Evolutionary conservation across 345 rosid genomes (phyloP).

Genomic region (Brassica nigra): DNA sequence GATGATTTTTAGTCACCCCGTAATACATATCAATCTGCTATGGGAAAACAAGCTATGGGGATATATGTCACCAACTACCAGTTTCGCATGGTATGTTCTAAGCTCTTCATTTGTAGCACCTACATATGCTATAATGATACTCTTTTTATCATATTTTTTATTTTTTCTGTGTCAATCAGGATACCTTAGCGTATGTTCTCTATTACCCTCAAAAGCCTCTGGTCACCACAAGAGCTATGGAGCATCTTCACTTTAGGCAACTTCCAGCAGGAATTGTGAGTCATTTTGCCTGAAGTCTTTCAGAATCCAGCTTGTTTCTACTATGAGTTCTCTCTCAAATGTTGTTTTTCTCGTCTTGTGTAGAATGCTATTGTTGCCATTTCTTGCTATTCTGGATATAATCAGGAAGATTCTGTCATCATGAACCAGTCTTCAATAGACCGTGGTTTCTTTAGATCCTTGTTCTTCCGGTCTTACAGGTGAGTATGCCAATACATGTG

Average conservation of each 20-base stretch:
- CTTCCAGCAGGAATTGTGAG: constrained; percentile 99
- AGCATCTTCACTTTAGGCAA: constrained; percentile 98
- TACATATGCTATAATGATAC: constrained; percentile 3
- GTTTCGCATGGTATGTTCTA: constrained; percentile 76
- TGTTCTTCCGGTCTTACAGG: constrained; percentile 96
- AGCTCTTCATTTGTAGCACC: constrained; percentile 14
- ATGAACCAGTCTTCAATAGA: constrained; percentile 98
- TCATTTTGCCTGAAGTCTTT: constrained; percentile 15
- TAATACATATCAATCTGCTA: constrained; percentile 98
- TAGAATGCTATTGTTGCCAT: constrained; percentile 98
- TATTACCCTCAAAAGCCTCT: constrained; percentile 98
- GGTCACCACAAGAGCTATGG: constrained; percentile 99
- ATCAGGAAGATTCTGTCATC: constrained; percentile 99
- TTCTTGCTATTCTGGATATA: constrained; percentile 96
- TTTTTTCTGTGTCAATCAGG: constrained; percentile 59
- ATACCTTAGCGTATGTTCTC: constrained; percentile 93
- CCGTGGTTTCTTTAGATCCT: constrained; percentile 94
- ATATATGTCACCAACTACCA: constrained; percentile 97
- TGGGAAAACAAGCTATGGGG: constrained; percentile 99
- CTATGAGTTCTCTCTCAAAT: neutral
- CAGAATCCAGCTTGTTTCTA: neutral
- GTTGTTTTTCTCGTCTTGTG: constrained; percentile 18
- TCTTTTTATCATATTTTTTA: neutral
- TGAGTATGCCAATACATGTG: constrained; percentile 33
- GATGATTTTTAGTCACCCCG: constrained; percentile 80